phyloP scores from a whole-genome alignment of 352 stramenopile species.

The Blastocystis sp. region DNA sequence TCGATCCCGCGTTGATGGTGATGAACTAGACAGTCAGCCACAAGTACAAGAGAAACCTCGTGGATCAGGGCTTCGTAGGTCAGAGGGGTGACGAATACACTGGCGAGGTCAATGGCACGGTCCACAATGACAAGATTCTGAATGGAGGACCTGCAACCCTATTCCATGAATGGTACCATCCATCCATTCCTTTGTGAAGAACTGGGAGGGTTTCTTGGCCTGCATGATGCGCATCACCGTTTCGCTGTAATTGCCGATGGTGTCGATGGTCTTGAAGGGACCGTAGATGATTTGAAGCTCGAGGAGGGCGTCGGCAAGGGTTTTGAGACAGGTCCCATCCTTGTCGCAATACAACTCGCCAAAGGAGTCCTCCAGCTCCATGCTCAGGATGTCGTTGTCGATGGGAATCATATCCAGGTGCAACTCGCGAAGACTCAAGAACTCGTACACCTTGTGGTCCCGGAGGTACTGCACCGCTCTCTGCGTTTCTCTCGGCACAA shows the following conservation, averaged over 20 bases:
- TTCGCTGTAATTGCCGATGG: background rate
- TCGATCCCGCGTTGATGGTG: slow-evolving; percentile 20
- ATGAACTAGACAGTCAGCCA: background rate
- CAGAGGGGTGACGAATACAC: slow-evolving; percentile 36
- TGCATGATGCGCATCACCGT: background rate
- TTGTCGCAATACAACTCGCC: background rate
- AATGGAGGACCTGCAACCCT: slow-evolving; percentile 12
- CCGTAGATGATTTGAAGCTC: slow-evolving; percentile 56
- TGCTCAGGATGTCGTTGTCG: slow-evolving; percentile 63
- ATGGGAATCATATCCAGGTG: slow-evolving; percentile 56
- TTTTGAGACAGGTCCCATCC: background rate
- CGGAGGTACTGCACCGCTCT: slow-evolving; percentile 14
- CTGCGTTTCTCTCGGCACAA: slow-evolving; percentile 17
- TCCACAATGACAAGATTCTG: slow-evolving; percentile 30
- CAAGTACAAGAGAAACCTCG: slow-evolving; percentile 5
- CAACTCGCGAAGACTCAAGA: slow-evolving; percentile 5
- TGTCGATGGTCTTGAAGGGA: slow-evolving; percentile 19
- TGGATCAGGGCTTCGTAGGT: slow-evolving; percentile 66
- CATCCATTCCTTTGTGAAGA: background rate
- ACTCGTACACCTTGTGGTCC: slow-evolving; percentile 32
- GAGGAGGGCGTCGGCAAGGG: slow-evolving; percentile 27
- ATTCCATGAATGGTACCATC: background rate
- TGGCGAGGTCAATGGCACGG: slow-evolving; percentile 41
- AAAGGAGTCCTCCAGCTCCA: slow-evolving; percentile 51
- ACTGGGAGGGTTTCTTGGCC: background rate